A percentile compares a stretch with the other conserved stretches of the same genome.
Evolutionary conservation across 2,329 filamentous ascomycete genomes (phyloP).

Genomic region (Rugonectria rugulosa): DNA sequence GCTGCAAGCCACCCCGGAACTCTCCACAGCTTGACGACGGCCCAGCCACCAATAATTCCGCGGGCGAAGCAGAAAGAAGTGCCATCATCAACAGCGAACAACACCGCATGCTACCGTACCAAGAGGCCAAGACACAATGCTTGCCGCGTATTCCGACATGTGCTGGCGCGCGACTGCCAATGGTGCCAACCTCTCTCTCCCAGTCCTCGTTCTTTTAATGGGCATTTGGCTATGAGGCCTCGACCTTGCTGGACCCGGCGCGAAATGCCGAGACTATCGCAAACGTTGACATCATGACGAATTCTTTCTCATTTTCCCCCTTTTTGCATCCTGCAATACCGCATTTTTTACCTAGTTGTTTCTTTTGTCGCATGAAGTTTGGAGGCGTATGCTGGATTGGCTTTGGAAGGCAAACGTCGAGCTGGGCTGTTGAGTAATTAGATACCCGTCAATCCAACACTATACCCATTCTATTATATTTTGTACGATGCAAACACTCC

Average conservation of each 20-base stretch:
- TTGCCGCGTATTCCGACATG: conserved; percentile 19
- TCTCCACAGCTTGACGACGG: conserved; percentile 16
- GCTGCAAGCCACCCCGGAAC: conserved; percentile 8
- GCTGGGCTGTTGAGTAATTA: conserved; percentile 40
- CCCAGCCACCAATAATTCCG: conserved; percentile 3
- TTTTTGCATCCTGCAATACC: conserved; percentile 10
- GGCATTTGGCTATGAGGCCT: conserved; percentile 2
- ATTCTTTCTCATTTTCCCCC: conserved; percentile 16
- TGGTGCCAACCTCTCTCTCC: conserved; percentile 1
- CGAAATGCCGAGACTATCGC: conserved; percentile 19
- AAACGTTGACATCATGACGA: conserved; percentile 31
- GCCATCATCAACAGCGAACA: conserved; percentile 7
- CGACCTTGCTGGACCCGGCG: neutral
- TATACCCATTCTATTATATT: conserved; percentile 7
- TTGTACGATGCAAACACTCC: no score
- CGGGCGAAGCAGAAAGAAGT: no score
- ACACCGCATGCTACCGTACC: conserved; percentile 7
- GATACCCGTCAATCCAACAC: conserved; percentile 42
- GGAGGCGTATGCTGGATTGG: conserved; percentile 36
- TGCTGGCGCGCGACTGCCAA: conserved; percentile 4
- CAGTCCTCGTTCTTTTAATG: conserved; percentile 3
- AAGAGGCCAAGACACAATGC: conserved; percentile 17
- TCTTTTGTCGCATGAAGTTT: conserved; percentile 28
- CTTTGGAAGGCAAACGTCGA: conserved; percentile 34
- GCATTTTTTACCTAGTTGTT: conserved; percentile 25